Percentiles rank a stretch among this genome's conserved stretches.
Evolutionary conservation across 2,329 filamentous ascomycete genomes (phyloP).

Genomic region (Tetracladium maxilliforme): DNA sequence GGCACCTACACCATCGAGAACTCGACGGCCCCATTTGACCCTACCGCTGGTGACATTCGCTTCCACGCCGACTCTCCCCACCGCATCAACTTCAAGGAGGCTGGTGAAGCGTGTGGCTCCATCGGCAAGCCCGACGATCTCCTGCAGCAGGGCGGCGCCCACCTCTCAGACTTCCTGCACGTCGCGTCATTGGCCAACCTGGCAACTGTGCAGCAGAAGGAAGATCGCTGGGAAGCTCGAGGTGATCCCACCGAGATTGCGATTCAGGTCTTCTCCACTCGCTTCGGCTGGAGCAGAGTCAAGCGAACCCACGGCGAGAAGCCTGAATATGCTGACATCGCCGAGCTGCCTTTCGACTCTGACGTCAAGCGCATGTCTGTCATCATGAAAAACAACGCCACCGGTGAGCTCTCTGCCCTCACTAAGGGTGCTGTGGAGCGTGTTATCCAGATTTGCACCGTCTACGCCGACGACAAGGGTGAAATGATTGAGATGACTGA

Average conservation of each 20-base stretch:
- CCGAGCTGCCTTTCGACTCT: slow-evolving; percentile 62
- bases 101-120: too few relatives aligned
- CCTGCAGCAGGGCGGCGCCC: slow-evolving; percentile 27
- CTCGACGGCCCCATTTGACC: slow-evolving; percentile 34
- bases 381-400: slow-evolving; percentile 36
- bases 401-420: slow-evolving; percentile 29
- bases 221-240: slow-evolving; percentile 42
- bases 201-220: slow-evolving; percentile 39
- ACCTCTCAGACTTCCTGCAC: slow-evolving; percentile 40
- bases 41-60: slow-evolving; percentile 27
- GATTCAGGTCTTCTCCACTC: slow-evolving; percentile 58
- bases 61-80: slow-evolving; percentile 17
- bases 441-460: slow-evolving; percentile 46
- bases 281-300: slow-evolving; percentile 48
- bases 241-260: slow-evolving; percentile 61
- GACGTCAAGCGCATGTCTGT: slow-evolving; percentile 67
- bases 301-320: slow-evolving; percentile 31
- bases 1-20: slow-evolving; percentile 35
- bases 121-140: too few relatives aligned
- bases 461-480: slow-evolving; percentile 25
- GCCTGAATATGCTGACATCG: slow-evolving; percentile 39
- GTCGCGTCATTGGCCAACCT: slow-evolving; percentile 52
- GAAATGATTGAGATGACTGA: slow-evolving; percentile 32
- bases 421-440: slow-evolving; percentile 59
- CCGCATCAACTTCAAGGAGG: slow-evolving; percentile 10